Evolutionary conservation across 306 rosid genomes (phyloP).

Genomic region (Corylus heterophylla): DNA sequence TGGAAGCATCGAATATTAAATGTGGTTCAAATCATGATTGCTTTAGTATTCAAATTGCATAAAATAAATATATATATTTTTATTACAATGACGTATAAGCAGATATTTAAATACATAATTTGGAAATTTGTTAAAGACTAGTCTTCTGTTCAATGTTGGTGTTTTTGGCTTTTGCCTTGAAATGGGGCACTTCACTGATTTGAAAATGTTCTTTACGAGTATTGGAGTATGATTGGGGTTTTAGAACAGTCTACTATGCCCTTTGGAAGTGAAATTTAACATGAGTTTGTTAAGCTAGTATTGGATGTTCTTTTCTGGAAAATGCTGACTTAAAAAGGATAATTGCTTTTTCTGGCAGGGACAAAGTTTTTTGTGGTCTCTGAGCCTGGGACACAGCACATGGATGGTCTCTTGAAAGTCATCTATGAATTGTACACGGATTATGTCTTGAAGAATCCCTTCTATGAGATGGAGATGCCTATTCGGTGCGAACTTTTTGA

Average conservation of each 20-base stretch:
- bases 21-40: background rate
- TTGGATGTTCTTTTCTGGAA: background rate
- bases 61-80: too few relatives aligned
- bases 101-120: background rate
- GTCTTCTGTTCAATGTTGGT: background rate
- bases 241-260: background rate
- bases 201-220: background rate
- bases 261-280: background rate
- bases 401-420: slow-evolving; percentile 76
- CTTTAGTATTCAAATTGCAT: background rate
- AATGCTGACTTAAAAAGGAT: slow-evolving; percentile 2
- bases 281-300: background rate
- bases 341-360: slow-evolving; percentile 45
- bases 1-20: background rate
- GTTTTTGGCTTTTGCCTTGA: background rate
- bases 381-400: slow-evolving; percentile 78
- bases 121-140: background rate
- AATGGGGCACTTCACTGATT: background rate
- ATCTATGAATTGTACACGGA: slow-evolving; percentile 81
- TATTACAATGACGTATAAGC: background rate
- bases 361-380: slow-evolving; percentile 84
- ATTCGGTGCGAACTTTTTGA: slow-evolving; percentile 93
- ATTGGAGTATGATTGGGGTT: background rate
- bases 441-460: slow-evolving; percentile 90
- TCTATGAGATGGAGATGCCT: slow-evolving; percentile 99